These are phyloP conservation scores for Saccharomycopsis babjevae DNA, from an alignment of 805 yeast species.

Conservation along the genomic window DNA sequence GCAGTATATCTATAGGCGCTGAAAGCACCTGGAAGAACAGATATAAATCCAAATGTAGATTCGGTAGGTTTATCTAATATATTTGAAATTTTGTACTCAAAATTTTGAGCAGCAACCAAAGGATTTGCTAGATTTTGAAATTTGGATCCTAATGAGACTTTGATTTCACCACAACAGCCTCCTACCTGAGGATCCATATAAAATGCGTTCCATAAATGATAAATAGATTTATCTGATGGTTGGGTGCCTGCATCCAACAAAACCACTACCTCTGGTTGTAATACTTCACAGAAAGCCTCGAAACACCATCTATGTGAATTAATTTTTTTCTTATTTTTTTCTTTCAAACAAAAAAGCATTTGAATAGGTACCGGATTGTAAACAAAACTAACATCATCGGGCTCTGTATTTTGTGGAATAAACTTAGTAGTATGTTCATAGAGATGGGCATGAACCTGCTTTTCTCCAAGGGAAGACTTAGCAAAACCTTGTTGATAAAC, in stretches of 20 bases:
- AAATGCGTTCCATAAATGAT: conserved; percentile 84
- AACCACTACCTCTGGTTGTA: conserved; percentile 75
- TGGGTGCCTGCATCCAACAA: conserved; percentile 91
- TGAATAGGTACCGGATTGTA: conserved; percentile 76
- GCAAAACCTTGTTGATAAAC: conserved; percentile 95
- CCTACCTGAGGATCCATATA: conserved; percentile 69
- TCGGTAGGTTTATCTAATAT: conserved; percentile 94
- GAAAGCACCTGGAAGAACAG: conserved; percentile 94
- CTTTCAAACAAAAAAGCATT: conserved; percentile 81
- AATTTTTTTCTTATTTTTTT: conserved; percentile 78
- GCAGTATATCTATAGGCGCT: conserved; percentile 89
- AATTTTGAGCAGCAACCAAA: conserved; percentile 90
- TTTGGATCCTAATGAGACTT: conserved; percentile 65
- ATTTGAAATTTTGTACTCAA: conserved; percentile 93
- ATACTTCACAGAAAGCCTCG: conserved; percentile 77
- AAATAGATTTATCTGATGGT: conserved; percentile 76
- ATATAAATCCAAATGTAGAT: conserved; percentile 85
- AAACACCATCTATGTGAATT: conserved; percentile 97
- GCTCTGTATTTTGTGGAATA: conserved; percentile 38
- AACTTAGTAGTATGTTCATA: conserved; percentile 92
- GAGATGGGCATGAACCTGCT: conserved; percentile 72
- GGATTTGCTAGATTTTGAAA: conserved; percentile 61
- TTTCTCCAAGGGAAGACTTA: conserved; percentile 76
- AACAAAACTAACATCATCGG: conserved; percentile 45
- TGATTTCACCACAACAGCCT: conserved; percentile 97